Conservation (phyloP, 169 alveolate genomes). For the Ichthyophthirius multifiliis region DNA sequence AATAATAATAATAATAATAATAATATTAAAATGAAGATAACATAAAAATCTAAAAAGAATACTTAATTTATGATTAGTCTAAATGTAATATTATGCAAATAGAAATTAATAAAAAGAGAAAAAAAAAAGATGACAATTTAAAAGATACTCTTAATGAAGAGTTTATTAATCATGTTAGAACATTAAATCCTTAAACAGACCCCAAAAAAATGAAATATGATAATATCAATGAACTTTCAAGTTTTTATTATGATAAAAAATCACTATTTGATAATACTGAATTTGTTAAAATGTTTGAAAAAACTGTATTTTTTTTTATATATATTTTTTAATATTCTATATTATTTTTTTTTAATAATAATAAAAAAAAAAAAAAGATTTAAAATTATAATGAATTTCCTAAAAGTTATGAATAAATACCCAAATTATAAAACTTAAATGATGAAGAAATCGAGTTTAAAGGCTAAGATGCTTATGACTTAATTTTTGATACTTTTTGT, state of each 20-base stretch:
- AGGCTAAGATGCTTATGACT: neutral
- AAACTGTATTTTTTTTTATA: neutral
- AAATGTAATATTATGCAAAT: neutral
- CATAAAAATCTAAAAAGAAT: neutral
- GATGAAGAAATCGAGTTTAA: neutral
- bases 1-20: neutral
- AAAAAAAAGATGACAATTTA: neutral
- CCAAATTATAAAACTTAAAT: neutral
- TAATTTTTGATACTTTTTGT: neutral
- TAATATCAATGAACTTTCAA: neutral
- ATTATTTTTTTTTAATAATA: neutral
- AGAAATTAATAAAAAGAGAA: neutral
- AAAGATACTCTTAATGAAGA: slow-evolving; percentile 2
- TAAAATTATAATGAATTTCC: neutral
- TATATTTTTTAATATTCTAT: neutral
- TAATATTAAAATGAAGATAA: neutral
- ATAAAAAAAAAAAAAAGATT: neutral
- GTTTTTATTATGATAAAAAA: neutral
- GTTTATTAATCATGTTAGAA: neutral
- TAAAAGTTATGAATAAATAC: neutral
- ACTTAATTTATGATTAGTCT: neutral
- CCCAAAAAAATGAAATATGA: slow-evolving; percentile 6
- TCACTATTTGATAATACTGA: neutral
- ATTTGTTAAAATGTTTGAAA: neutral
- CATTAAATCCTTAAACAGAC: neutral